A percentile compares a stretch with the other conserved stretches of the same genome.
These are phyloP conservation scores for Gnaphalium uliginosum DNA, from an alignment of 129 eudicot genomes.

Conservation along the genomic window DNA sequence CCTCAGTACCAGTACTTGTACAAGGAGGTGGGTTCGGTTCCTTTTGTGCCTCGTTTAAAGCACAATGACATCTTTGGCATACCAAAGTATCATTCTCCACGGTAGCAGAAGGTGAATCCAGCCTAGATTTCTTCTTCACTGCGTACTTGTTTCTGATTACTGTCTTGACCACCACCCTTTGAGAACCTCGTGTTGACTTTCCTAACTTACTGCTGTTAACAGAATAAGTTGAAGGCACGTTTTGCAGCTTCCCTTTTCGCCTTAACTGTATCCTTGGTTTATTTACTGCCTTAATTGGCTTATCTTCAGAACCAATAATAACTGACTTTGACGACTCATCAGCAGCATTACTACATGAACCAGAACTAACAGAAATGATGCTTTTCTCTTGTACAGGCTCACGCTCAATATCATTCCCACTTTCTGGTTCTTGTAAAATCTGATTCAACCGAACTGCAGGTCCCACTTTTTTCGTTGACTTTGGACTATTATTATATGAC, in stretches of 20 bases:
- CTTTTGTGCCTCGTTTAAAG: constrained; percentile 35
- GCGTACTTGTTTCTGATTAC: constrained; percentile 43
- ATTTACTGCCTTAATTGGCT: constrained; percentile 36
- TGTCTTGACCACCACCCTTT: constrained; percentile 42
- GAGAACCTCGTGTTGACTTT: constrained; percentile 34
- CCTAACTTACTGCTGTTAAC: constrained; percentile 39
- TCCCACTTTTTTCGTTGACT: constrained; percentile 17
- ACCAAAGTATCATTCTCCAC: constrained; percentile 35
- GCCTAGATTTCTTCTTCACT: constrained; percentile 42
- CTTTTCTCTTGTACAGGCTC: constrained; percentile 28
- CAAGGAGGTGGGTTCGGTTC: constrained; percentile 27
- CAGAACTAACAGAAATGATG: neutral
- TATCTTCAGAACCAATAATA: constrained; percentile 27
- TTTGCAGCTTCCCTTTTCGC: constrained; percentile 49
- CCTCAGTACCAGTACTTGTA: neutral
- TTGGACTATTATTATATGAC: constrained; percentile 23
- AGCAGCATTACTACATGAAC: neutral
- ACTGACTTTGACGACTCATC: neutral
- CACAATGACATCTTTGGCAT: constrained; percentile 77
- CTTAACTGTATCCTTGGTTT: constrained; percentile 39
- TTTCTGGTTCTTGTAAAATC: constrained; percentile 27
- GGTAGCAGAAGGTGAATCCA: constrained; percentile 24
- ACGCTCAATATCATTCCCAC: constrained; percentile 11
- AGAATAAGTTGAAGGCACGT: constrained; percentile 28
- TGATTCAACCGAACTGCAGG: constrained; percentile 11